Evolutionary conservation across 2,329 filamentous ascomycete species (phyloP).

Genomic region (Alternaria longipes): DNA sequence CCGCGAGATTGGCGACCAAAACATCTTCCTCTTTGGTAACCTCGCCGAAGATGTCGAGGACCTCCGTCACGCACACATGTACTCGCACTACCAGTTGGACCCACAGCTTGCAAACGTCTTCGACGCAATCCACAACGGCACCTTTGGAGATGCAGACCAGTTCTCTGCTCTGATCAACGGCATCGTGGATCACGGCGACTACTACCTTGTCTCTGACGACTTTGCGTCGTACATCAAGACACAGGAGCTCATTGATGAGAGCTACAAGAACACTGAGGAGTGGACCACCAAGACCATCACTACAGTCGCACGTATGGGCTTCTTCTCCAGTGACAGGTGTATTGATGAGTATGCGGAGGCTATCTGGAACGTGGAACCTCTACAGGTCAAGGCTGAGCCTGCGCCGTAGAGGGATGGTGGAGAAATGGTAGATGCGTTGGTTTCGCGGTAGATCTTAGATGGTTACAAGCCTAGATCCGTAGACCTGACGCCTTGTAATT

Average conservation of each 20-base stretch:
- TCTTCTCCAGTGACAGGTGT: conserved; percentile 94
- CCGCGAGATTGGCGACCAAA: conserved; percentile 92
- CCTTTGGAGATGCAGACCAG: conserved; percentile 79
- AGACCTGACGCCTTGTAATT: background rate
- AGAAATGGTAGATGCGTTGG: background rate
- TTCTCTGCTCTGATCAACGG: conserved; percentile 86
- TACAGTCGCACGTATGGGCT: conserved; percentile 92
- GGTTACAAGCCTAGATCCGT: conserved; percentile 10
- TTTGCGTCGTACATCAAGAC: conserved; percentile 95
- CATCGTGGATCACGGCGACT: conserved; percentile 92
- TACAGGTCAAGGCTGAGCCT: conserved; percentile 57
- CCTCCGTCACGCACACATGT: conserved; percentile 88
- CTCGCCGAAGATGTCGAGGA: conserved; percentile 96
- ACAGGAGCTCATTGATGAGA: conserved; percentile 87
- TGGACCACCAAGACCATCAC: conserved; percentile 93
- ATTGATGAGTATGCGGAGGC: conserved; percentile 97
- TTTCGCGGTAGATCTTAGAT: conserved; percentile 6
- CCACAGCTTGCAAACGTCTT: conserved; percentile 82
- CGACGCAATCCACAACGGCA: conserved; percentile 78
- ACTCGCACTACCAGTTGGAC: conserved; percentile 81
- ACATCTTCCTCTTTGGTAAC: conserved; percentile 98
- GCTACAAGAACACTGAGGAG: conserved; percentile 89
- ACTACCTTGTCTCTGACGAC: conserved; percentile 97
- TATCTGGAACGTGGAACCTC: conserved; percentile 96
- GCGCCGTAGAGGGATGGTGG: conserved; percentile 19